Percentiles rank a stretch among this genome's conserved stretches.
These are phyloP conservation scores for Marasmius sp. DNA, from an alignment of 1,284 basidiomycete species.

Conservation along the genomic window DNA sequence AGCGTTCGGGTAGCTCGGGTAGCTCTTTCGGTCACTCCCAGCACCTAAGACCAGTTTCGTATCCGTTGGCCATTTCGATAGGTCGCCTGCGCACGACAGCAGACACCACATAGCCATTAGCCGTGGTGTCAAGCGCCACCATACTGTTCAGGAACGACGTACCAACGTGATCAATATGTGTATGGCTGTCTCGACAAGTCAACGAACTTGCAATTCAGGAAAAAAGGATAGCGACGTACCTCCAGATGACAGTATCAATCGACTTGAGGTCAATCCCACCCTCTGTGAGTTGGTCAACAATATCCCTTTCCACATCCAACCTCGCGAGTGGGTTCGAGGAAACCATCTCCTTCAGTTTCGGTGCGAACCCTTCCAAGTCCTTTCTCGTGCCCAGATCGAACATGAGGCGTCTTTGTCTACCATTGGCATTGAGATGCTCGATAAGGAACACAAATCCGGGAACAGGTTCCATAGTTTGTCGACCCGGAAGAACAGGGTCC, in stretches of 20 bases:
- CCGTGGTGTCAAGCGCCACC: too few species aligned
- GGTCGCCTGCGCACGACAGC: slow-evolving; percentile 15
- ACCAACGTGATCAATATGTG: slow-evolving; percentile 23
- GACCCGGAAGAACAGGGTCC: slow-evolving; percentile 18
- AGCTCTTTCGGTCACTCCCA: slow-evolving; percentile 11
- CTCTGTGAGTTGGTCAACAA: slow-evolving; percentile 19
- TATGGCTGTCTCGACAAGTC: slow-evolving; percentile 15
- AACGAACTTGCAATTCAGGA: not conserved
- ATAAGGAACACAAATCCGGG: slow-evolving; percentile 22
- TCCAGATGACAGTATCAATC: slow-evolving; percentile 24
- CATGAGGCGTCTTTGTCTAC: slow-evolving; percentile 16
- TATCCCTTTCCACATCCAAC: slow-evolving; percentile 14
- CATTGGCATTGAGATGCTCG: slow-evolving; percentile 9
- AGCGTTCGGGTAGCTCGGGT: slow-evolving; percentile 12
- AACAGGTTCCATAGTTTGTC: slow-evolving; percentile 7
- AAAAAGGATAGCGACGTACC: slow-evolving; percentile 9
- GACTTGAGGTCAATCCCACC: slow-evolving; percentile 15
- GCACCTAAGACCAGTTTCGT: slow-evolving; percentile 19
- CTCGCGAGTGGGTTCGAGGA: slow-evolving; percentile 1
- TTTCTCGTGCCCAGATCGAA: slow-evolving; percentile 25
- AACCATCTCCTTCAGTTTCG: slow-evolving; percentile 1
- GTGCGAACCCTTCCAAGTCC: slow-evolving; percentile 17
- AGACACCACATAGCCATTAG: too few species aligned
- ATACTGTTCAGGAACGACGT: not conserved
- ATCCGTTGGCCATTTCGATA: slow-evolving; percentile 20